Conservation (phyloP, 768 basidiomycete genomes). For the Termitomyces sp. region DNA sequence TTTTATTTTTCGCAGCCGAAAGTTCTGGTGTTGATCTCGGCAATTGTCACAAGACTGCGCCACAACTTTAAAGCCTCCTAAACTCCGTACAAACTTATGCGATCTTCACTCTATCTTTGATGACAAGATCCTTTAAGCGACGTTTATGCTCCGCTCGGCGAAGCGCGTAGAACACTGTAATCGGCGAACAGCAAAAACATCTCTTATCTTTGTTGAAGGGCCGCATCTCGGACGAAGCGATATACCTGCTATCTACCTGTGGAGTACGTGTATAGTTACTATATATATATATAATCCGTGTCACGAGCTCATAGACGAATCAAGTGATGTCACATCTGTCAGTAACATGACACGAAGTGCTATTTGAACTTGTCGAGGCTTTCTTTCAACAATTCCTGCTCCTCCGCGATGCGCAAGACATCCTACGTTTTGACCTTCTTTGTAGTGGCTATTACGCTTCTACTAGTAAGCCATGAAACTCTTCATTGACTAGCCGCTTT, state of each 20-base stretch:
- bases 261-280: background rate
- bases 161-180: background rate
- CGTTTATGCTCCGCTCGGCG: background rate
- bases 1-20: background rate
- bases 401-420: constrained; percentile 54
- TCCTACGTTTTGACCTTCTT: constrained; percentile 66
- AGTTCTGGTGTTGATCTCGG: background rate
- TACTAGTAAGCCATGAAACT: constrained; percentile 40
- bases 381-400: background rate
- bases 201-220: background rate
- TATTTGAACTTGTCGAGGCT: background rate
- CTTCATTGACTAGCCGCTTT: background rate
- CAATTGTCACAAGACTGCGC: background rate
- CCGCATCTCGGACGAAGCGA: background rate
- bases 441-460: constrained; percentile 45
- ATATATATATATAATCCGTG: background rate
- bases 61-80: background rate
- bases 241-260: background rate
- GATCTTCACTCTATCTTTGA: background rate
- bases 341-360: background rate
- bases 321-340: constrained; percentile 1
- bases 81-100: background rate
- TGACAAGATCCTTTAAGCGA: background rate
- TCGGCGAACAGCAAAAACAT: constrained; percentile 1
- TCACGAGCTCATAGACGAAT: background rate